Evolutionary conservation across 1,139 yeast species (phyloP).

Genomic region (Diutina neorugosa): DNA sequence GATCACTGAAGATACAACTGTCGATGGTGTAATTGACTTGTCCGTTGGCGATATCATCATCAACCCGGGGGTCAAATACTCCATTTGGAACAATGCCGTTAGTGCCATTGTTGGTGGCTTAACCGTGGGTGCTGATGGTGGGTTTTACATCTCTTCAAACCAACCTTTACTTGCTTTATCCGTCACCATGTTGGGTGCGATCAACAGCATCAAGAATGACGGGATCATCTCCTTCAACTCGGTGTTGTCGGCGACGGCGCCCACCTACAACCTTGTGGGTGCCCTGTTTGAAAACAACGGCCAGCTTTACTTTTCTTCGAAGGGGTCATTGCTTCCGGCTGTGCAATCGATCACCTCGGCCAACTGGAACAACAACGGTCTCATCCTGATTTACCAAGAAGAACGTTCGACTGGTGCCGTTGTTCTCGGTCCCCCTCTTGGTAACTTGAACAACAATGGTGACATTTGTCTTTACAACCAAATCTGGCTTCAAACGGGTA

Average conservation of each 20-base stretch:
- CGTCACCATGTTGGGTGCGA: neutral
- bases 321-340: neutral
- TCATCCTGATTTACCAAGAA: neutral
- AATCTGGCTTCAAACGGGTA: neutral
- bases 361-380: neutral
- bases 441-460: neutral
- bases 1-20: neutral
- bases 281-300: neutral
- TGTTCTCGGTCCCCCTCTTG: neutral
- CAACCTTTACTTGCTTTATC: neutral
- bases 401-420: neutral
- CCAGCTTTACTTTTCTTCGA: neutral
- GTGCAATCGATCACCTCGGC: neutral
- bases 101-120: neutral
- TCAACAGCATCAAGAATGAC: neutral
- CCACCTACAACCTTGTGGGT: constrained; percentile 1
- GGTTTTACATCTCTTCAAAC: neutral
- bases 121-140: neutral
- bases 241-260: neutral
- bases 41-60: neutral
- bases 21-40: neutral
- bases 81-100: neutral
- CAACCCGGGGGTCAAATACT: neutral
- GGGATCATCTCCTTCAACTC: constrained; percentile 1
- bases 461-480: constrained; percentile 1